Conservation (phyloP, 495 filamentous ascomycete genomes). For the Penicillium dipodomyicola region DNA sequence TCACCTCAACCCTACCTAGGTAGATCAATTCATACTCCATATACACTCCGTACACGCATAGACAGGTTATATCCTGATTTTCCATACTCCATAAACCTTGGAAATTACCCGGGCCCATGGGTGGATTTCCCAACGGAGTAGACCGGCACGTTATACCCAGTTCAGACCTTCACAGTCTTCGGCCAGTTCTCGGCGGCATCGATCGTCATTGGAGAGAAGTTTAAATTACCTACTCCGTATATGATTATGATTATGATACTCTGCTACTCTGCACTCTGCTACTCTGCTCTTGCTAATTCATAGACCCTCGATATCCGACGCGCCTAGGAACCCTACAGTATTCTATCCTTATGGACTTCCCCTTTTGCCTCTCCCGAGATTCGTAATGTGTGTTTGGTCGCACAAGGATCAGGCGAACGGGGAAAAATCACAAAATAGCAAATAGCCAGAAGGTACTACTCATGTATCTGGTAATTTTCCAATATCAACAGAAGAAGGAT, state of each 20-base stretch:
- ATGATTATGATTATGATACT: background rate
- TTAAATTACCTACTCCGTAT: slow-evolving; percentile 22
- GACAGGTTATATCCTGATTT: too few species aligned
- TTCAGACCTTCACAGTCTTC: slow-evolving; percentile 24
- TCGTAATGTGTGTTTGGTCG: slow-evolving; percentile 5
- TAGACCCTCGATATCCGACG: background rate
- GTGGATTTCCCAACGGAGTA: slow-evolving; percentile 7
- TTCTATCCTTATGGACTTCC: background rate
- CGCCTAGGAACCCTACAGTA: background rate
- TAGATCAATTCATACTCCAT: background rate
- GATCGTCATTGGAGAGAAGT: slow-evolving; percentile 34
- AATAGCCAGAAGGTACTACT: background rate
- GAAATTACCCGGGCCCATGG: background rate
- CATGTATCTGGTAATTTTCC: slow-evolving; percentile 4
- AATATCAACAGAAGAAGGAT: slow-evolving; percentile 5
- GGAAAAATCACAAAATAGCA: slow-evolving; percentile 3
- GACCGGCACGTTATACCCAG: slow-evolving; percentile 26
- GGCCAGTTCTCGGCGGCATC: slow-evolving; percentile 24
- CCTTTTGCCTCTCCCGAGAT: slow-evolving; percentile 4
- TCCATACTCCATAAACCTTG: too few species aligned
- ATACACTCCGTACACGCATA: too few species aligned
- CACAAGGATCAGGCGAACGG: slow-evolving; percentile 9
- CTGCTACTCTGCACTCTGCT: background rate
- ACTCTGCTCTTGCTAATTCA: background rate
- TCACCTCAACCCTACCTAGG: background rate